A percentile compares a stretch with the other conserved stretches of the same genome.
Evolutionary conservation across 1,139 yeast genomes (phyloP).

Genomic region (Lodderomyces beijingensis): DNA sequence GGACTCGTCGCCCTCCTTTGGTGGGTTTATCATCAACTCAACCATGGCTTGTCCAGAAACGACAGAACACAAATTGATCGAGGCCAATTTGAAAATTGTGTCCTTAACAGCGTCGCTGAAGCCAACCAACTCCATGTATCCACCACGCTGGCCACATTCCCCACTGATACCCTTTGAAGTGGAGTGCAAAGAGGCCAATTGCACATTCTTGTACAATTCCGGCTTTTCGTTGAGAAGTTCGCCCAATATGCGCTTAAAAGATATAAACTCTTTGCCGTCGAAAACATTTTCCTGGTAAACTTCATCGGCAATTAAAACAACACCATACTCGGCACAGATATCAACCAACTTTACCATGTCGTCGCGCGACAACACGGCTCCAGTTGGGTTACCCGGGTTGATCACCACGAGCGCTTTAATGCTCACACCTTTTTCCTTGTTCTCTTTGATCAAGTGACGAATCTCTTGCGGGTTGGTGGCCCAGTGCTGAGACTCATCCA

Average conservation of each 20-base stretch:
- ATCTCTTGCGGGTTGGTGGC: constrained; percentile 71
- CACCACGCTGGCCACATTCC: constrained; percentile 99
- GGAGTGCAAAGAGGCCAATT: constrained; percentile 89
- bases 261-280: constrained; percentile 52
- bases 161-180: constrained; percentile 97
- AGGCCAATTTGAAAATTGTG: constrained; percentile 76
- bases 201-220: constrained; percentile 62
- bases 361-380: constrained; percentile 63
- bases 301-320: constrained; percentile 94
- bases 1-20: constrained; percentile 71
- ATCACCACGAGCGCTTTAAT: constrained; percentile 86
- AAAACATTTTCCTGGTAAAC: constrained; percentile 93
- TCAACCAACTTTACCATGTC: constrained; percentile 68
- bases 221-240: constrained; percentile 53
- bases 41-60: constrained; percentile 92
- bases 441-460: constrained; percentile 48
- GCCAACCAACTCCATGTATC: constrained; percentile 92
- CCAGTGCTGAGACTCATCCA: constrained; percentile 82
- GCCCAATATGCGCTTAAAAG: constrained; percentile 65
- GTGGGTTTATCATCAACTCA: constrained; percentile 93
- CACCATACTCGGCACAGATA: constrained; percentile 78
- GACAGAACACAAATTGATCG: constrained; percentile 88
- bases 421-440: constrained; percentile 51
- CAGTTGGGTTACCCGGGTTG: constrained; percentile 98
- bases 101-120: constrained; percentile 66